Evolutionary conservation across 2,329 filamentous ascomycete species (phyloP).

Genomic region (Colletotrichum trifolii): DNA sequence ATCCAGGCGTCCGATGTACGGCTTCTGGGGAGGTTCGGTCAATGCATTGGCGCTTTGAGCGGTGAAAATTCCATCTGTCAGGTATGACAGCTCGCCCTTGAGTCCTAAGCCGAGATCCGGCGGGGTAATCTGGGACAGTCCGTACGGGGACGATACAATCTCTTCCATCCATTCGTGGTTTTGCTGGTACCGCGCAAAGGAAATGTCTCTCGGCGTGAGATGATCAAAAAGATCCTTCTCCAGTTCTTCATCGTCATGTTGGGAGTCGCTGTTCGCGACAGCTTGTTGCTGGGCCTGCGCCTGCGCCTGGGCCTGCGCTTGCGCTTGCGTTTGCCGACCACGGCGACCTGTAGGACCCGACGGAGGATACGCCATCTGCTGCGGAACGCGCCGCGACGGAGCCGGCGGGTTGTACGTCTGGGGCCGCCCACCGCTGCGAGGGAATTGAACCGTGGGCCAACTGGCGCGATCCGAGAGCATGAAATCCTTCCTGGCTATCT

Average conservation of each 20-base stretch:
- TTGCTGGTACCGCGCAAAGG: conserved; percentile 86
- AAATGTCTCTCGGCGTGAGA: conserved; percentile 89
- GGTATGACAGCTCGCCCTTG: conserved; percentile 80
- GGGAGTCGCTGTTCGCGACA: conserved; percentile 41
- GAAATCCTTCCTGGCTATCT: conserved; percentile 90
- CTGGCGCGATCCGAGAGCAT: conserved; percentile 90
- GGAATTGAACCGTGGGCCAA: conserved; percentile 87
- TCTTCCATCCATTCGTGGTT: conserved; percentile 99
- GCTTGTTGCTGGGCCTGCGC: conserved; percentile 39
- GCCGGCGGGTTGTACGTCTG: conserved; percentile 58
- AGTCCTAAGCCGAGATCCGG: conserved; percentile 88
- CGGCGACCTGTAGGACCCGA: conserved; percentile 51
- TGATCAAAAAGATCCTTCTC: conserved; percentile 86
- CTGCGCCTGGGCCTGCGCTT: conserved; percentile 51
- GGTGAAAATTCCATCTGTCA: conserved; percentile 90
- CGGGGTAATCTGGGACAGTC: conserved; percentile 85
- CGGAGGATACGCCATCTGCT: conserved; percentile 72
- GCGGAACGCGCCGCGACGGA: conserved; percentile 62
- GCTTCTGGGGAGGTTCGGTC: conserved; percentile 62
- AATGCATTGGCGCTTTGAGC: conserved; percentile 65
- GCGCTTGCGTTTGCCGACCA: conserved; percentile 48
- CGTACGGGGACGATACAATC: conserved; percentile 89
- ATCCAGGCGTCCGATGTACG: conserved; percentile 75
- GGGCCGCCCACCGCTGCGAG: conserved; percentile 63
- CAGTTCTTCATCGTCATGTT: conserved; percentile 84